A percentile compares a stretch with the other conserved stretches of the same genome.
phyloP scores from a whole-genome alignment of 345 rosid genomes.

The Nephelium lappaceum region DNA sequence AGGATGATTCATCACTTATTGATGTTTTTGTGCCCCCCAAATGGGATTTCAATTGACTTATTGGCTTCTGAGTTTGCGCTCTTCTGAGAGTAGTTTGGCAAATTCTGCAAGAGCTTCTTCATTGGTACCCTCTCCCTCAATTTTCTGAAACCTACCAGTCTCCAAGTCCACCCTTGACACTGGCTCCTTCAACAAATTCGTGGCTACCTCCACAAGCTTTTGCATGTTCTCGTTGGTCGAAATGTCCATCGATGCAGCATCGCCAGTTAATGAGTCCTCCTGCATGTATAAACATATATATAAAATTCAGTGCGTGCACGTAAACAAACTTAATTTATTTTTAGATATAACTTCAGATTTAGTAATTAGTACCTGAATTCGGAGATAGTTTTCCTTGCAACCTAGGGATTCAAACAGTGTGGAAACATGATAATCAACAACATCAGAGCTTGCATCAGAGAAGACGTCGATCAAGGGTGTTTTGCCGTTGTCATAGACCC shows the following conservation, averaged over 20 bases:
- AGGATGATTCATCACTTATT: background rate
- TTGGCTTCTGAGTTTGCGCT: constrained; percentile 15
- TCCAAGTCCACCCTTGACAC: constrained; percentile 23
- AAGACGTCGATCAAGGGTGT: constrained; percentile 24
- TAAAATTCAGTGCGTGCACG: background rate
- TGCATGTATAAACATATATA: background rate
- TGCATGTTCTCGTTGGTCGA: constrained; percentile 18
- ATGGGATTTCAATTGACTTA: background rate
- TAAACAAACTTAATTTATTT: no score
- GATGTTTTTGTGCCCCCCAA: no score
- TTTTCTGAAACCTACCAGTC: constrained; percentile 13
- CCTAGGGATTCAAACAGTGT: constrained; percentile 11
- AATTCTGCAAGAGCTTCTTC: constrained; percentile 23
- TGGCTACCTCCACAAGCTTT: constrained; percentile 21
- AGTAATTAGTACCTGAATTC: constrained; percentile 25
- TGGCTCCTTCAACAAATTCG: background rate
- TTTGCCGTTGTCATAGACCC: constrained; percentile 21
- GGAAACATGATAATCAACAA: constrained; percentile 23
- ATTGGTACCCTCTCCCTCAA: constrained; percentile 21
- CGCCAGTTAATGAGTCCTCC: constrained; percentile 22
- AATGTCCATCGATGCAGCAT: constrained; percentile 19
- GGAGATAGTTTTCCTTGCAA: constrained; percentile 14
- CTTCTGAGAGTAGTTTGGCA: constrained; percentile 19
- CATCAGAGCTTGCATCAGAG: constrained; percentile 15
- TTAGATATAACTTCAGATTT: no score